Base-by-base conservation (phyloP, 495 filamentous ascomycete genomes). In the Annulohypoxylon moriforme region DNA sequence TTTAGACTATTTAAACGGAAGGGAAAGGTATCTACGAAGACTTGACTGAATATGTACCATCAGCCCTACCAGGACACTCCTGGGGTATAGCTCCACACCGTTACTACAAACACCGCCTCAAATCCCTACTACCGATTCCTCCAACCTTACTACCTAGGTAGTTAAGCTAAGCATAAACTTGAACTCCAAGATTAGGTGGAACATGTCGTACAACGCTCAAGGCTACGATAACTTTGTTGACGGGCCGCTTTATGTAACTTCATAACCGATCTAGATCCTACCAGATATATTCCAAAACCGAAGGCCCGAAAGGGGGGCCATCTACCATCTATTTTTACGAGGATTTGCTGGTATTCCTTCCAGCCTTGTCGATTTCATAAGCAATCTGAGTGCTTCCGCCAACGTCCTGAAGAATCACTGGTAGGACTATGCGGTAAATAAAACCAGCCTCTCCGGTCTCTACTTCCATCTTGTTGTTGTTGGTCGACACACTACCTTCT, bases 221-320 rank as follows among this genome's bases (percentile, higher is more conserved):
- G 40, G 61, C 63, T 72, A 66, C 67, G 71, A 57, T 63, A 59
- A 66, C 57, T 60, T 64, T 36, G 71, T 68, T 18, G 47, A 71
- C 38, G 58, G 63, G 34, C 59, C 58, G 59, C 57, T 68, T 52
- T 61, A 66, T 69, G 73, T 77, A 74, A 71, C 73, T 77, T 64
- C 62, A 11, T 16, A 52, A 55, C 72, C 56, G 69, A 55, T 53
- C 64, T 50, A 71, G 22, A 57, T 50, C 56, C 64, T 60, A 49
- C 62, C 56, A 22, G 42, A 27, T 34, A 49, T 29, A 13, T 29
- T 47, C 22, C 34, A 36, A 36, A 38, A 27, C 71, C 55, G 49
- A 60, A 38, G 24, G 18, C 8, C 64, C 71, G 22, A 50, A 52
- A 62, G 56, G 55, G 60, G 66, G 66, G 34, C 57, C 13, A 33